These are phyloP conservation scores for Aspergillus caelatus DNA, from an alignment of 2,329 filamentous ascomycete species.

Conservation along the genomic window DNA sequence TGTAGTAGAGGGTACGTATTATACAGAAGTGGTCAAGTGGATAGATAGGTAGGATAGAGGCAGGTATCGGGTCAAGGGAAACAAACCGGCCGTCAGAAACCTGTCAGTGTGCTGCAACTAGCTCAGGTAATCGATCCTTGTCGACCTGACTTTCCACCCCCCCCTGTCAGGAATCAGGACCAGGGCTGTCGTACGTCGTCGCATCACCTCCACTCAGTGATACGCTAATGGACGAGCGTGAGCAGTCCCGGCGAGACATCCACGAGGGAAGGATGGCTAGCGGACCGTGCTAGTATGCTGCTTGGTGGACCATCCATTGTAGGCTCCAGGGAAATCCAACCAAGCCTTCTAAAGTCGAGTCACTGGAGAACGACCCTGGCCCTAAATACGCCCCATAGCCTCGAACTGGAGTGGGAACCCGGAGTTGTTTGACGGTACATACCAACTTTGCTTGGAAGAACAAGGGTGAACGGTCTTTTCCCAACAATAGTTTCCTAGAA, in stretches of 20 bases:
- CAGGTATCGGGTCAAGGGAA: conserved; percentile 26
- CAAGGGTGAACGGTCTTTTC: background rate
- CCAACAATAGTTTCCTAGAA: background rate
- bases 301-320: conserved; percentile 21
- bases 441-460: background rate
- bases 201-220: conserved; percentile 25
- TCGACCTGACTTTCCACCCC: background rate
- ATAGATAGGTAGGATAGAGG: conserved; percentile 3
- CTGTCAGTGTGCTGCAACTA: conserved; percentile 19
- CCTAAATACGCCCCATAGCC: conserved; percentile 1
- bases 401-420: background rate
- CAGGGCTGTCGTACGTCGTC: conserved; percentile 25
- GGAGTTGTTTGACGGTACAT: background rate
- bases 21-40: conserved; percentile 23
- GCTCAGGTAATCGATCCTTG: conserved; percentile 18
- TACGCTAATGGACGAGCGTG: conserved; percentile 23
- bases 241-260: conserved; percentile 25
- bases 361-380: conserved; percentile 11
- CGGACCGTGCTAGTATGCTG: conserved; percentile 23
- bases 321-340: conserved; percentile 18
- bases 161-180: conserved; percentile 26
- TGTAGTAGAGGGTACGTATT: conserved; percentile 13
- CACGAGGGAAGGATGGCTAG: conserved; percentile 26
- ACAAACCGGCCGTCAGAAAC: conserved; percentile 22
- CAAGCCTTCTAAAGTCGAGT: conserved; percentile 20